Conservation (phyloP, 2,329 filamentous ascomycete genomes). For the Penicillium sp. region DNA sequence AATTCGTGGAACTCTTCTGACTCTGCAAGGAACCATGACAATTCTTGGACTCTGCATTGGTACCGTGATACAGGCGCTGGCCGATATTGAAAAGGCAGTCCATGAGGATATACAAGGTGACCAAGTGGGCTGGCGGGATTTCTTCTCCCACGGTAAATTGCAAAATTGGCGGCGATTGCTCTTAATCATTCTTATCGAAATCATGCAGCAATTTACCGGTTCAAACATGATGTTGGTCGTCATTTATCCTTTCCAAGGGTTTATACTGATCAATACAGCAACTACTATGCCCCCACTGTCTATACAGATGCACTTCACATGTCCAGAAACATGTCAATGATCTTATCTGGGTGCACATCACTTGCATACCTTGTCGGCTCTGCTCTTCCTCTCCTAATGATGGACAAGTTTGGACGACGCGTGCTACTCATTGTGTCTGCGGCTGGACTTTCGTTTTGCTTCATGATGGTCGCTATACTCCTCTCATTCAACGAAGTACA, state of each 20-base stretch:
- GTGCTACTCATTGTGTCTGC: conserved; percentile 41
- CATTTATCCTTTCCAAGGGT: background rate
- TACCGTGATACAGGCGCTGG: conserved; percentile 15
- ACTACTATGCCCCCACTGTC: conserved; percentile 42
- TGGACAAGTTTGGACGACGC: conserved; percentile 44
- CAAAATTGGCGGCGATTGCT: conserved; percentile 32
- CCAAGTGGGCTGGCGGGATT: conserved; percentile 34
- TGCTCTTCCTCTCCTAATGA: conserved; percentile 40
- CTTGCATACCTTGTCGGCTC: conserved; percentile 42
- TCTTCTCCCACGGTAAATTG: conserved; percentile 29
- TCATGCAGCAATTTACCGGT: conserved; percentile 37
- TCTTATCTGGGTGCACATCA: conserved; percentile 50
- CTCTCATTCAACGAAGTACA: conserved; percentile 31
- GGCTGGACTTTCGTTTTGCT: conserved; percentile 43
- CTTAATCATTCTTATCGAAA: conserved; percentile 30
- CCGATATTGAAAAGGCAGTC: conserved; percentile 24
- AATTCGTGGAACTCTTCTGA: conserved; percentile 27
- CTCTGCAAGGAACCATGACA: conserved; percentile 28
- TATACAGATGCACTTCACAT: conserved; percentile 39
- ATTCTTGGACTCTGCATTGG: conserved; percentile 22
- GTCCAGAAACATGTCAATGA: conserved; percentile 49
- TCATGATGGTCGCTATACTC: conserved; percentile 41
- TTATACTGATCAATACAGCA: conserved; percentile 7
- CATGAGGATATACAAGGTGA: conserved; percentile 29
- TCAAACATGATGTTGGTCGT: conserved; percentile 30